Percentiles rank a stretch among this genome's conserved stretches.
These are phyloP conservation scores for Arthrinium puccinioides DNA, from an alignment of 2,329 filamentous ascomycete species.

Conservation along the genomic window DNA sequence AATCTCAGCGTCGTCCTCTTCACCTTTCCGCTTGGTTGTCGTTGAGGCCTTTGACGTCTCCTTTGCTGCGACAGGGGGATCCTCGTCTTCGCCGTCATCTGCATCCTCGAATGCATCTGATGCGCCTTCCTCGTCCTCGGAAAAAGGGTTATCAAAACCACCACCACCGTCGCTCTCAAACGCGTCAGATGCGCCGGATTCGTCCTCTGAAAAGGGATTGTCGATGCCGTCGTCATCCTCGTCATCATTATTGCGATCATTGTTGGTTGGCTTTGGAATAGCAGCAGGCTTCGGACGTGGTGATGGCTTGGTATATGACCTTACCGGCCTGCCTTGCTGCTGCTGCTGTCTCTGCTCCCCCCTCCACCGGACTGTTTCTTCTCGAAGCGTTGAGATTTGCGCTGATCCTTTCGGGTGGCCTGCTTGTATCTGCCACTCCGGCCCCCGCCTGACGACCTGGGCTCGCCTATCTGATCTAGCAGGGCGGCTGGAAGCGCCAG, in stretches of 20 bases:
- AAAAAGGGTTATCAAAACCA: constrained; percentile 7
- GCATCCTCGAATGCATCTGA: constrained; percentile 5
- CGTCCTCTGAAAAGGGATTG: constrained; percentile 2
- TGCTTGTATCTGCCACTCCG: constrained; percentile 12
- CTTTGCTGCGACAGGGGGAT: constrained; percentile 1
- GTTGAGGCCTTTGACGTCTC: constrained; percentile 8
- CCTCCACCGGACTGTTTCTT: constrained; percentile 20
- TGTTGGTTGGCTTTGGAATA: neutral
- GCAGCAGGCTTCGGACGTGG: constrained; percentile 5
- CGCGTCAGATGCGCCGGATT: constrained; percentile 1
- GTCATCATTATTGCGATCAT: constrained; percentile 12
- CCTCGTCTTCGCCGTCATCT: constrained; percentile 9
- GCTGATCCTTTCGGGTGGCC: constrained; percentile 22
- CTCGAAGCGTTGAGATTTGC: constrained; percentile 20
- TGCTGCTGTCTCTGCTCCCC: no score
- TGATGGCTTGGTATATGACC: no score
- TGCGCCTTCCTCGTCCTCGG: constrained; percentile 4
- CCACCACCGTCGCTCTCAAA: constrained; percentile 8
- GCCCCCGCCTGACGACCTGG: constrained; percentile 6
- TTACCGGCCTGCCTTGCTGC: no score
- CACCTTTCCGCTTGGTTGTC: constrained; percentile 54
- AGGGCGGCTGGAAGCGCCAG: constrained; percentile 35
- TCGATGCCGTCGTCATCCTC: constrained; percentile 1
- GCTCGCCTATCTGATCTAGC: constrained; percentile 33
- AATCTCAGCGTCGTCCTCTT: constrained; percentile 83